Evolutionary conservation across 805 yeast genomes (phyloP).

Genomic region (Barnettozyma californica): DNA sequence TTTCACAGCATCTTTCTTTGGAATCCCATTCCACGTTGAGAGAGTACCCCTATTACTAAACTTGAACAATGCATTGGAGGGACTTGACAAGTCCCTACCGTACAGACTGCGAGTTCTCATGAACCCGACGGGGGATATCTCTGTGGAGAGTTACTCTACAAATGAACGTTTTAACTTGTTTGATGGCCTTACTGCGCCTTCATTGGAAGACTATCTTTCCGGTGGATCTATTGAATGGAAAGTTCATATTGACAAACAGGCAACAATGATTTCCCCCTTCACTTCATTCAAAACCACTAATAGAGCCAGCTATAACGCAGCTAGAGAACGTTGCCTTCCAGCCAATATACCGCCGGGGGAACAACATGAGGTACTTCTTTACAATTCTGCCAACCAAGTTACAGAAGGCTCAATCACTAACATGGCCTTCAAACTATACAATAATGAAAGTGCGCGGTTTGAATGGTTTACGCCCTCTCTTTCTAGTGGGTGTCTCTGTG

Average conservation of each 20-base stretch:
- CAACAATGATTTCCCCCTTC: constrained; percentile 59
- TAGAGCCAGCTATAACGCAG: constrained; percentile 55
- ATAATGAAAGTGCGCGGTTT: constrained; percentile 25
- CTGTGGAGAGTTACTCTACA: constrained; percentile 31
- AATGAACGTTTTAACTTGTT: constrained; percentile 28
- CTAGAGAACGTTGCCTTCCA: constrained; percentile 46
- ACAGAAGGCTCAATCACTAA: constrained; percentile 84
- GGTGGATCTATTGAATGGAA: constrained; percentile 39
- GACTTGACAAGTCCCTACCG: constrained; percentile 28
- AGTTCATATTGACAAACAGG: constrained; percentile 53
- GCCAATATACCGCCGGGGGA: constrained; percentile 22
- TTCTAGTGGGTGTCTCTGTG: constrained; percentile 77
- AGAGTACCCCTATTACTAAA: constrained; percentile 36
- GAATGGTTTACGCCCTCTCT: constrained; percentile 81
- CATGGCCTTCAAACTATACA: constrained; percentile 49
- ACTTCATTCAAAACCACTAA: constrained; percentile 85
- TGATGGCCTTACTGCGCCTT: constrained; percentile 20
- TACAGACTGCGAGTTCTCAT: constrained; percentile 46
- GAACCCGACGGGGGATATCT: constrained; percentile 31
- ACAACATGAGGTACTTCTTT: constrained; percentile 65
- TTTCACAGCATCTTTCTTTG: constrained; percentile 49
- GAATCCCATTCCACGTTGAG: constrained; percentile 40
- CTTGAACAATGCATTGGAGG: constrained; percentile 33
- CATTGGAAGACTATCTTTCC: constrained; percentile 20
- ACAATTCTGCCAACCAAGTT: constrained; percentile 52